Base-by-base conservation (phyloP, 345 rosid genomes). In the Sonneratia caseolaris region DNA sequence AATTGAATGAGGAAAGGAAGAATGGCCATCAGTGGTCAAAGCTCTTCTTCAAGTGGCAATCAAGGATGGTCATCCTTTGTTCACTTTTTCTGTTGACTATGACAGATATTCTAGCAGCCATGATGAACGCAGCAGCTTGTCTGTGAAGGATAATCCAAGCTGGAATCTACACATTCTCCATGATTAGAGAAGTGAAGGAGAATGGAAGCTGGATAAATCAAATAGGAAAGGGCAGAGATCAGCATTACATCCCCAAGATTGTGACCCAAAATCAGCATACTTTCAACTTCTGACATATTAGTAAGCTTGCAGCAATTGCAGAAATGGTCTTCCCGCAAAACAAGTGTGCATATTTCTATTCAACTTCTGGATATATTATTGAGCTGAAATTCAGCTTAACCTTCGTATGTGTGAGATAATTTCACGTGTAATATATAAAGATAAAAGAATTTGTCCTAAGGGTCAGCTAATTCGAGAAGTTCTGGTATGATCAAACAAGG, bases 231-330 rank as follows among this genome's bases (percentile, higher is more conserved):
- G 79, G 84, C 53, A 88, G 82, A 84, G 75, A 79, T 73, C 88
- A 74, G 15, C 90, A 89, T 72, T 91, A 86, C 76, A 79, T 85
- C 47, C 87, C 89, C 12, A 83, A 85, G 81, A 81, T 81, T 40
- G 87, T 88, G 27, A 96, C 95, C 51, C 97, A 87, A 57, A 85
- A 78, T 70, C 82, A 61, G 12, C 86, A 68, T 71, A 71, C 83
- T 43, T 68, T 83, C 0, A 86, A 89, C 72, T 80, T 73, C 68
- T 87, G 83, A 81, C 90, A 83, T 37, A 83, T 71, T 45, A 81
- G 88, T 70, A 97, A 94, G 89, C 91, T 90, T 75, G 97, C 92
- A 65, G 98, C 98, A 40, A 85, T 91, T 72, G 85, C 72, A 14
- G 64, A 24, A 80, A 81, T 65, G 81, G 32, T 27, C 32, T 27